These are phyloP conservation scores for Lagenaria siceraria DNA, from an alignment of 306 rosid genomes.

Conservation along the genomic window DNA sequence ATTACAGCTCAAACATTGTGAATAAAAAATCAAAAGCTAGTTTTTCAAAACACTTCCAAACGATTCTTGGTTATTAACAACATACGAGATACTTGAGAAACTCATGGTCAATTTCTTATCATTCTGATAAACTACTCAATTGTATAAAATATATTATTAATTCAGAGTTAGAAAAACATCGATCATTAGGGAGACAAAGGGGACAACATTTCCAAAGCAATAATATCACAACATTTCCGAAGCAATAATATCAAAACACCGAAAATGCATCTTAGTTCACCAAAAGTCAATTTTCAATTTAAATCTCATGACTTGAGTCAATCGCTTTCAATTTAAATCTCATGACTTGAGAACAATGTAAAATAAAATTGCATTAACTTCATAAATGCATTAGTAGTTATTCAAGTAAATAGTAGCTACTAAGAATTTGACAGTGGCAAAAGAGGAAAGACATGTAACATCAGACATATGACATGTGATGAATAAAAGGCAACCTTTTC, in stretches of 20 bases:
- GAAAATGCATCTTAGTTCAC: neutral
- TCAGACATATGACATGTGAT: neutral
- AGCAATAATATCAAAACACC: too few species aligned
- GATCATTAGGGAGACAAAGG: neutral
- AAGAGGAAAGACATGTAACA: neutral
- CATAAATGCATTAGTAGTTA: too few species aligned
- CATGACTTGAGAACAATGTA: neutral
- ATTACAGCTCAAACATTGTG: neutral
- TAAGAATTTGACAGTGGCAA: neutral
- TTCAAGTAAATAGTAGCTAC: neutral
- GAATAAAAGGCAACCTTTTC: constrained; percentile 4
- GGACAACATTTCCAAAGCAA: neutral
- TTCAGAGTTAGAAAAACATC: neutral
- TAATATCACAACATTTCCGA: neutral
- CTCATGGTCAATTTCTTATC: neutral
- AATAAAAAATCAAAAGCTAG: neutral
- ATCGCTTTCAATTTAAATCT: neutral
- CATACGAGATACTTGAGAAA: neutral
- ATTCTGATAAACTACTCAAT: neutral
- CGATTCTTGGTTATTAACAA: neutral
- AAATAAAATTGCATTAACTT: neutral
- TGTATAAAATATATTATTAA: neutral
- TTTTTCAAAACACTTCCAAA: neutral
- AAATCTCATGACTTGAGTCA: neutral
- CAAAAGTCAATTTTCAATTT: neutral